These are phyloP conservation scores for Arthroderma sp. DNA, from an alignment of 2,329 filamentous ascomycete genomes.

Conservation along the genomic window DNA sequence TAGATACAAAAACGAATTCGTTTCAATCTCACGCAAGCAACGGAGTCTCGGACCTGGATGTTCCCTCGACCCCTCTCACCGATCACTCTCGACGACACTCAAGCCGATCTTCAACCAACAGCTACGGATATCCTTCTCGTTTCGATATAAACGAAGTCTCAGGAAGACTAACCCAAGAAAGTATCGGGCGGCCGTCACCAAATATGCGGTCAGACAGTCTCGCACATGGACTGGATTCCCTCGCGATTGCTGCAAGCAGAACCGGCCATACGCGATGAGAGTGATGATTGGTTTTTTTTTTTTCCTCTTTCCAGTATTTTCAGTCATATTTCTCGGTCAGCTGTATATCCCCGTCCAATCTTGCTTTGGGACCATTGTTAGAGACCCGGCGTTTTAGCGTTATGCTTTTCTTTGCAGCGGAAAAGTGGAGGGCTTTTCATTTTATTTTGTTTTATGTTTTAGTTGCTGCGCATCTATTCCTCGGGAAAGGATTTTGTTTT, in stretches of 20 bases:
- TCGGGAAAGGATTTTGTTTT: no score
- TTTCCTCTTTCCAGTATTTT: no score
- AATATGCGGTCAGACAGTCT: conserved; percentile 4
- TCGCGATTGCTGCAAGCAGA: conserved; percentile 7
- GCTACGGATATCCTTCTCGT: conserved; percentile 3
- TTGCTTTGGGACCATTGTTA: no score
- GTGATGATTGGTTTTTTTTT: background rate
- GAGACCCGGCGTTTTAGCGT: no score
- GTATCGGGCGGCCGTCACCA: background rate
- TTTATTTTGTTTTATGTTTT: no score
- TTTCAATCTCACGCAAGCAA: background rate
- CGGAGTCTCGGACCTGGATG: background rate
- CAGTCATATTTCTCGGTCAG: no score
- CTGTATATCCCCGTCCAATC: no score
- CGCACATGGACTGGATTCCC: conserved; percentile 5
- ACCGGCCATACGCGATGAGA: conserved; percentile 1
- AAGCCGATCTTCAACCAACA: conserved; percentile 3
- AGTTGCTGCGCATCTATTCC: no score
- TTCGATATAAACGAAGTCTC: conserved; percentile 2
- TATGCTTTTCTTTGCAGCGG: no score
- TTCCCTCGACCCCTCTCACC: background rate
- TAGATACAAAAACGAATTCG: background rate
- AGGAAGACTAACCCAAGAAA: background rate
- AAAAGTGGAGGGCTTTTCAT: no score
- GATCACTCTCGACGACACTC: conserved; percentile 1